Base-by-base conservation (phyloP, 1,284 basidiomycete genomes). In the Sphaerobolus stellatus region DNA sequence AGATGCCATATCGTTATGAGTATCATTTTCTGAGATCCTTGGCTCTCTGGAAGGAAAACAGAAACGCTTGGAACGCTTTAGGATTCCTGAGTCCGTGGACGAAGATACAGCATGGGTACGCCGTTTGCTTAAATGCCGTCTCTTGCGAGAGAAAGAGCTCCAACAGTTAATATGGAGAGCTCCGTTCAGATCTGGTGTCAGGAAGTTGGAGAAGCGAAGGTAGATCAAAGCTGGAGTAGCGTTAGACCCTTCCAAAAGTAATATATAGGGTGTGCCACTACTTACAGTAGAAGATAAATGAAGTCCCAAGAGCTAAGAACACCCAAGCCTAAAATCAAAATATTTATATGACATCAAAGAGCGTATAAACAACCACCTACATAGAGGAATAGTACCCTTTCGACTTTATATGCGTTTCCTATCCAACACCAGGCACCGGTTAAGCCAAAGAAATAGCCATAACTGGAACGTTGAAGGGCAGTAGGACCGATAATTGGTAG, bases 381-480 rank as follows among this genome's bases (percentile, higher is more conserved):
- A 44, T 52, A 52, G 20, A 52, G 50, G 40, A 24, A 52, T 9
- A 41, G 9, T 14, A 52, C 6, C 20, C 40, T 36, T 5, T 30
- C 36, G 5, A 5, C 14, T n/a, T 13, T 18, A 25, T 52, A 52
- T 5, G 18, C 29, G 9, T 36, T 31, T 2, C 50, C 40, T 18
- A 52, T 44, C 50, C 50, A 52, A 29, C 50, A 52, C 50, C 50
- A 52, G 4, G 50, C 40, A 8, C 40, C 40, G 18, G 16, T 43
- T 4, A 52, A 29, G n/a, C 40, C 28, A 31, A 43, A 52, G 29
- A 52, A 52, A 1, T 4, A n/a, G 28, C 50, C 50, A 28, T 25
- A 22, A 2, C 24, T 16, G 7, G 34, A 18, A 13, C 25, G 41
- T 20, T 44, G 50, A 5, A 52, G 41, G 5, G 27, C 25, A 2